These are phyloP conservation scores for Leishmania tropica DNA, from an alignment of 208 protist species.

Conservation along the genomic window DNA sequence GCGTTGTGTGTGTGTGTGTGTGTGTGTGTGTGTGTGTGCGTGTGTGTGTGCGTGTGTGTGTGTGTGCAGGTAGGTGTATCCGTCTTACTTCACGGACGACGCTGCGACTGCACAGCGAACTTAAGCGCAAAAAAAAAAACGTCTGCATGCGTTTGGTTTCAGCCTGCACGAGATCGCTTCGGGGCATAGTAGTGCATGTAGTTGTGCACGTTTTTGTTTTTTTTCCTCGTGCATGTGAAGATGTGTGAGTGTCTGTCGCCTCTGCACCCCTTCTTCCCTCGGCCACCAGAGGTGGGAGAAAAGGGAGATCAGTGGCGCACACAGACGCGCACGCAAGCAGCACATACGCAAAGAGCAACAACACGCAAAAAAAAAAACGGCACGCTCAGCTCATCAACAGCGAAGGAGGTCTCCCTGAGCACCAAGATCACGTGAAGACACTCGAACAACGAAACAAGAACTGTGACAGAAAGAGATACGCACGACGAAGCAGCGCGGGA, in stretches of 20 bases:
- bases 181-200: neutral
- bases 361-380: neutral
- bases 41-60: neutral
- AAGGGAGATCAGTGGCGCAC: neutral
- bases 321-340: neutral
- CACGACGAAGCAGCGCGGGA: neutral
- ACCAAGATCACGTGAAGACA: neutral
- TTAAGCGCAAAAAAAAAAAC: too few relatives aligned
- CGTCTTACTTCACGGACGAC: too few relatives aligned
- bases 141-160: too few relatives aligned
- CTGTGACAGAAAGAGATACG: neutral
- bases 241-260: neutral
- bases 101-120: too few relatives aligned
- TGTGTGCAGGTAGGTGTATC: neutral
- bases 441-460: neutral
- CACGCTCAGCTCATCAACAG: neutral
- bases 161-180: too few relatives aligned
- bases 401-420: neutral
- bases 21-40: too few relatives aligned
- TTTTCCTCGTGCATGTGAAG: neutral
- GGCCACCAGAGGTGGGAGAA: neutral
- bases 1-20: neutral
- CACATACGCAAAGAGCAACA: neutral
- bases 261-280: neutral
- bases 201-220: neutral